phyloP scores from a whole-genome alignment of 768 basidiomycete species.

The Kwoniella botswanensis region DNA sequence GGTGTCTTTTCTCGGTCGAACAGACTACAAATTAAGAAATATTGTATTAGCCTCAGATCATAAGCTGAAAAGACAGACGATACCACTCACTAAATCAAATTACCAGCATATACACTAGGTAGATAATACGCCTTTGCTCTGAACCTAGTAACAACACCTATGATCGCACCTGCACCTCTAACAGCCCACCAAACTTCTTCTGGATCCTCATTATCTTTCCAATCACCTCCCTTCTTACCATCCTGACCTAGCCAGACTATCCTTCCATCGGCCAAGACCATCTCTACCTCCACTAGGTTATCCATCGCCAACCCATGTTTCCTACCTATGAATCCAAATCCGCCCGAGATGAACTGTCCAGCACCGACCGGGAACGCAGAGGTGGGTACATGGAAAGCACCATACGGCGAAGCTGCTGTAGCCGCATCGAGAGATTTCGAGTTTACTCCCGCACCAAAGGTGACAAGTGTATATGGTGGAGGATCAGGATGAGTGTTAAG shows the following conservation, averaged over 20 bases:
- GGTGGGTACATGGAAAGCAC: constrained; percentile 55
- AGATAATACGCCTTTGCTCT: constrained; percentile 86
- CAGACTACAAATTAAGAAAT: constrained; percentile 63
- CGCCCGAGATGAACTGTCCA: constrained; percentile 64
- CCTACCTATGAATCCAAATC: constrained; percentile 85
- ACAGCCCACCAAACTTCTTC: constrained; percentile 56
- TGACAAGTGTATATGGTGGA: constrained; percentile 71
- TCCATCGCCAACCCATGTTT: constrained; percentile 85
- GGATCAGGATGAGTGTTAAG: constrained; percentile 60
- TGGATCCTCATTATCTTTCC: constrained; percentile 50
- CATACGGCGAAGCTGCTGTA: constrained; percentile 64
- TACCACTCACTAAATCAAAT: constrained; percentile 80
- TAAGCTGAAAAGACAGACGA: not conserved
- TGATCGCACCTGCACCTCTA: constrained; percentile 69
- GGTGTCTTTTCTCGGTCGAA: constrained; percentile 86
- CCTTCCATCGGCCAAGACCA: constrained; percentile 87
- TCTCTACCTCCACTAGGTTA: constrained; percentile 86
- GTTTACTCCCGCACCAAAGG: constrained; percentile 82
- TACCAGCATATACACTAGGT: constrained; percentile 89
- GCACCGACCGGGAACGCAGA: constrained; percentile 59
- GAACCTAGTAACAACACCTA: constrained; percentile 87
- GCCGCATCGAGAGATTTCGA: constrained; percentile 83
- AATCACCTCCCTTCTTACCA: constrained; percentile 68
- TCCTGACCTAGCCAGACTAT: constrained; percentile 77
- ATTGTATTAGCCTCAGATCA: not conserved